Percentiles rank a stretch among this genome's conserved stretches.
Conservation (phyloP, 768 basidiomycete genomes). For the Lepiota brunneoincarnata region DNA sequence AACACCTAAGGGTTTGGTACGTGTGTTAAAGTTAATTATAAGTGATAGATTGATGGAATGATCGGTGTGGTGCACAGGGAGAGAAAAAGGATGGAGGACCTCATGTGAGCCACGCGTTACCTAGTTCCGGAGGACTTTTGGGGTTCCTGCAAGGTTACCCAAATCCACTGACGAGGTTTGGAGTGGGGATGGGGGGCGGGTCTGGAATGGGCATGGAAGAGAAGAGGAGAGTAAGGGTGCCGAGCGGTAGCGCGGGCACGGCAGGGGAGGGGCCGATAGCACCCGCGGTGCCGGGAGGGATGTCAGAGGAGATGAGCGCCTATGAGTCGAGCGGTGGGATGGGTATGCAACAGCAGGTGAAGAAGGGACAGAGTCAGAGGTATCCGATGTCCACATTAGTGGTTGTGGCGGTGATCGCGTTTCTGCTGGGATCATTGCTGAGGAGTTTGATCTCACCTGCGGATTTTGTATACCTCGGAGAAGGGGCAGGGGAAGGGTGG, state of each 20-base stretch:
- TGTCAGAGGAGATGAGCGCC: constrained; percentile 26
- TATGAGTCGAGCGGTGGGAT: constrained; percentile 10
- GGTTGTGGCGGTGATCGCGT: constrained; percentile 80
- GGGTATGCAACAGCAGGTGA: constrained; percentile 11
- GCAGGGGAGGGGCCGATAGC: constrained; percentile 14
- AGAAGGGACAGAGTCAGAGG: no score
- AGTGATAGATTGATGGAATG: constrained; percentile 1
- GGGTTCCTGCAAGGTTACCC: constrained; percentile 62
- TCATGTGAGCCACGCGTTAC: constrained; percentile 15
- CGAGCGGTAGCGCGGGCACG: constrained; percentile 16
- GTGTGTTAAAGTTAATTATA: constrained; percentile 18
- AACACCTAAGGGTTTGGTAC: constrained; percentile 24
- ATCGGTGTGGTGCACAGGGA: constrained; percentile 6
- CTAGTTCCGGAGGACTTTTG: constrained; percentile 41
- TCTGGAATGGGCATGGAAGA: constrained; percentile 4
- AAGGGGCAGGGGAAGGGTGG: constrained; percentile 64
- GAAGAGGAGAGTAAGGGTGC: constrained; percentile 8
- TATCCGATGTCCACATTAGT: constrained; percentile 59
- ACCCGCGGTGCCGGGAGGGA: constrained; percentile 35
- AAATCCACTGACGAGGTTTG: constrained; percentile 54
- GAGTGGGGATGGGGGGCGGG: constrained; percentile 16
- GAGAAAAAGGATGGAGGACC: constrained; percentile 11
- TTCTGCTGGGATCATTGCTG: constrained; percentile 87
- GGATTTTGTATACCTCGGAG: constrained; percentile 84
- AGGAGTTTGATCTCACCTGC: constrained; percentile 86